phyloP scores from a whole-genome alignment of 1,139 yeast species.

The Yamadazyma trypodendri region DNA sequence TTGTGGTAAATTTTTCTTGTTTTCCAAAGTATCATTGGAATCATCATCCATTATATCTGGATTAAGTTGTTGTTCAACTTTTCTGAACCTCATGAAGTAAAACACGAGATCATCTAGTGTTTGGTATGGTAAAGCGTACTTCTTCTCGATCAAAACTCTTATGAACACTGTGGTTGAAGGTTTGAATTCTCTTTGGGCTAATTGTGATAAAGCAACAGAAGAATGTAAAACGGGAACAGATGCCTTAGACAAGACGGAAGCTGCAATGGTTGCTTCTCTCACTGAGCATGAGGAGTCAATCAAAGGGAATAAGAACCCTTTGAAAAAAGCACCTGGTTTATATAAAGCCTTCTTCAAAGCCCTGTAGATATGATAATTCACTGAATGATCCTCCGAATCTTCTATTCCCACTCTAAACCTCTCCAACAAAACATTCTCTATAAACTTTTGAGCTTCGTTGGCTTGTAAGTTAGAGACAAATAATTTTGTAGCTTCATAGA shows the following conservation, averaged over 20 bases:
- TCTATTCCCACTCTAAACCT: constrained; percentile 83
- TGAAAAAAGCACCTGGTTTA: constrained; percentile 97
- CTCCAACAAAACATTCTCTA: constrained; percentile 72
- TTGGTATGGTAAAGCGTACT: constrained; percentile 94
- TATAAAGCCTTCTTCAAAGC: constrained; percentile 88
- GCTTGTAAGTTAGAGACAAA: constrained; percentile 90
- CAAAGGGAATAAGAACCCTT: constrained; percentile 90
- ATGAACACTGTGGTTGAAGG: constrained; percentile 92
- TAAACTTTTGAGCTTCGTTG: constrained; percentile 83
- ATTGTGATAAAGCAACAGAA: constrained; percentile 87
- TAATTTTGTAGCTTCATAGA: constrained; percentile 90
- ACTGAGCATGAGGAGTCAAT: constrained; percentile 82
- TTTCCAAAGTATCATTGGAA: constrained; percentile 29
- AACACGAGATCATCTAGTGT: constrained; percentile 94
- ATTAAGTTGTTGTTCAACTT: constrained; percentile 31
- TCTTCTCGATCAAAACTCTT: constrained; percentile 84
- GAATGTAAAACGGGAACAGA: constrained; percentile 95
- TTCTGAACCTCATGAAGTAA: constrained; percentile 87
- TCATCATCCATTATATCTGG: constrained; percentile 26
- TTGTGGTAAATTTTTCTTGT: constrained; percentile 51
- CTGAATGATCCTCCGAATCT: constrained; percentile 64
- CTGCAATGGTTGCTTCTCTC: constrained; percentile 93
- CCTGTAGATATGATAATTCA: constrained; percentile 89
- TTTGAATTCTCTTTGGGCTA: constrained; percentile 77
- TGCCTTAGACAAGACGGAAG: constrained; percentile 83